phyloP scores from a whole-genome alignment of 176 grass and related monocot species.

The Triticum timopheevii region DNA sequence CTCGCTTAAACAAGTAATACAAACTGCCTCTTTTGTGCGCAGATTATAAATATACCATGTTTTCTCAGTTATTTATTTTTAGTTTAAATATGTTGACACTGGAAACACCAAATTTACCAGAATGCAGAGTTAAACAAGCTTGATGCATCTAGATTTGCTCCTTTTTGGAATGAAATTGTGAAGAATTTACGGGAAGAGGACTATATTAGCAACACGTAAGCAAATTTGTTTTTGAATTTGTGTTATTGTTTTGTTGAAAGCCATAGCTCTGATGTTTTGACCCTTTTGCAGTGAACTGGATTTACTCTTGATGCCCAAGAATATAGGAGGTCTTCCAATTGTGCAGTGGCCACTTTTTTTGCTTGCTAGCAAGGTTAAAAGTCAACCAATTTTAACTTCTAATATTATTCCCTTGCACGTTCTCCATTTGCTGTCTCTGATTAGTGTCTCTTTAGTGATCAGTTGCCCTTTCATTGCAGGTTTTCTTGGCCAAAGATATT shows the following conservation, averaged over 20 bases:
- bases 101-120: constrained; percentile 40
- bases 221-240: not conserved
- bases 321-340: constrained; percentile 61
- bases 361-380: constrained; percentile 85
- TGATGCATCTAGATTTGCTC: constrained; percentile 91
- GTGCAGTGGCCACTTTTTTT: constrained; percentile 97
- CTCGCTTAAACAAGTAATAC: not conserved
- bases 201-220: constrained; percentile 80
- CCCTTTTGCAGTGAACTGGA: constrained; percentile 66
- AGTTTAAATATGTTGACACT: constrained; percentile 24
- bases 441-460: not conserved
- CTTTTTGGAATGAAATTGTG: constrained; percentile 96
- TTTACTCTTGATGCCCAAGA: constrained; percentile 85
- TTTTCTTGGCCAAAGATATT: constrained; percentile 95
- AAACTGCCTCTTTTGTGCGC: not conserved
- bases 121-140: constrained; percentile 65
- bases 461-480: constrained; percentile 35
- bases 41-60: not conserved
- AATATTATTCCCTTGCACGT: not conserved
- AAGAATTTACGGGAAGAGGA: constrained; percentile 88
- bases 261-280: constrained; percentile 20
- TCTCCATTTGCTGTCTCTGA: not conserved
- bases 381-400: not conserved
- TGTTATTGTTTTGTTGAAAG: not conserved
- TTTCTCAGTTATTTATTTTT: constrained; percentile 16